phyloP scores from a whole-genome alignment of 2,329 filamentous ascomycete genomes.

The Rhynchosporium graminicola region DNA sequence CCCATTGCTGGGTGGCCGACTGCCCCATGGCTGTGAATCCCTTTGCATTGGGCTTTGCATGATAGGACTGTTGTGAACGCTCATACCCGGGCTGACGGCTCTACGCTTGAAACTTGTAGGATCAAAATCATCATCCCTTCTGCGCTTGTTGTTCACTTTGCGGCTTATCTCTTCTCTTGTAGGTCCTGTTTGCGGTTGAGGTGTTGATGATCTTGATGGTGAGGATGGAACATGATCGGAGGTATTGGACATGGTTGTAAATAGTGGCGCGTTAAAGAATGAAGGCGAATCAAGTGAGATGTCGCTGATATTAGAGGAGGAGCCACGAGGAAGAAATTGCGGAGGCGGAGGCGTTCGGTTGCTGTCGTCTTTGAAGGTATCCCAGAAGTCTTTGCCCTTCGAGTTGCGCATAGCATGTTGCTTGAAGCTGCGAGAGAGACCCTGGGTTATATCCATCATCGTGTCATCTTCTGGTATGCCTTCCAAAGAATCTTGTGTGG shows the following conservation, averaged over 20 bases:
- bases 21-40: slow-evolving; percentile 72
- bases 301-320: slow-evolving; percentile 65
- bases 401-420: slow-evolving; percentile 72
- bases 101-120: slow-evolving; percentile 84
- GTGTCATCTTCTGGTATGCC: slow-evolving; percentile 70
- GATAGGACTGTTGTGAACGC: slow-evolving; percentile 85
- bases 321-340: slow-evolving; percentile 57
- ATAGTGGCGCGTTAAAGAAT: slow-evolving; percentile 37
- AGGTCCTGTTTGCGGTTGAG: slow-evolving; percentile 47
- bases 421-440: slow-evolving; percentile 68
- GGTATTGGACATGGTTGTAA: slow-evolving; percentile 22
- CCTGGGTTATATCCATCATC: slow-evolving; percentile 54
- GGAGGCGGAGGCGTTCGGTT: slow-evolving; percentile 55
- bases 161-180: slow-evolving; percentile 74
- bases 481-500: slow-evolving; percentile 63
- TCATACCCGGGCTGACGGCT: slow-evolving; percentile 89
- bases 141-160: slow-evolving; percentile 78
- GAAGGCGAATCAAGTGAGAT: slow-evolving; percentile 46
- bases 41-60: slow-evolving; percentile 81
- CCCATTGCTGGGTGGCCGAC: slow-evolving; percentile 61
- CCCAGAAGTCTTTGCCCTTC: slow-evolving; percentile 75
- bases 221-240: slow-evolving; percentile 35
- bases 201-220: slow-evolving; percentile 38
- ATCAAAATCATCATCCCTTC: slow-evolving; percentile 89
- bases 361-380: slow-evolving; percentile 70